Percentiles rank a stretch among this genome's conserved stretches.
phyloP scores from a whole-genome alignment of 306 rosid genomes.

The Herpetospermum pedunculosum region DNA sequence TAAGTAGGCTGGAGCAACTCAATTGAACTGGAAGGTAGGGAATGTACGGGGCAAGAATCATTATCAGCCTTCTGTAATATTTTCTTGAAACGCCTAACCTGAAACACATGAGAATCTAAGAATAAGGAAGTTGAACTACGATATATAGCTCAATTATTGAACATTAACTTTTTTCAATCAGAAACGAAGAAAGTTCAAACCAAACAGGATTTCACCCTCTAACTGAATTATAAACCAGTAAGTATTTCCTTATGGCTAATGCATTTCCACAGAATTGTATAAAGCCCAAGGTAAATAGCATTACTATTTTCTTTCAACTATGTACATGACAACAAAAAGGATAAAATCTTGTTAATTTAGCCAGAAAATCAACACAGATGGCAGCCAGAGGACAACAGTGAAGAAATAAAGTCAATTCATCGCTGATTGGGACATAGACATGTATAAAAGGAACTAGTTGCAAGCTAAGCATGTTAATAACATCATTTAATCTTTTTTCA shows the following conservation, averaged over 20 bases:
- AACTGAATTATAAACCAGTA: not conserved
- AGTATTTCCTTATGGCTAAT: not conserved
- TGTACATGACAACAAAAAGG: not conserved
- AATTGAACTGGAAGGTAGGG: conserved; percentile 40
- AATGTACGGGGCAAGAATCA: conserved; percentile 36
- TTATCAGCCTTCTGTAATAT: conserved; percentile 69
- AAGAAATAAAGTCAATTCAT: not conserved
- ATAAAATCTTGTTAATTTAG: not conserved
- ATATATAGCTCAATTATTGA: conserved; percentile 12
- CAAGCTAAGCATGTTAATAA: not conserved
- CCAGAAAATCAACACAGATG: not conserved
- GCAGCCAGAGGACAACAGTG: not conserved
- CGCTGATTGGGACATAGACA: not conserved
- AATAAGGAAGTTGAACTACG: conserved; percentile 3
- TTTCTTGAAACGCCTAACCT: conserved; percentile 73
- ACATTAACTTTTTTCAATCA: not conserved
- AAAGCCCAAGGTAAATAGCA: not conserved
- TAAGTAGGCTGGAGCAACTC: conserved; percentile 48
- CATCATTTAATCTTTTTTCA: not conserved
- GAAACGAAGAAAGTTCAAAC: not conserved
- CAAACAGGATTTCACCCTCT: not conserved
- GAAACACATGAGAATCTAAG: conserved; percentile 18
- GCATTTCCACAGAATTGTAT: not conserved
- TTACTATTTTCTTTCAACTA: not conserved
- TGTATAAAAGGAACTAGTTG: not conserved